Conservation (phyloP, 2,329 filamentous ascomycete genomes). For the Xylogone sp. region DNA sequence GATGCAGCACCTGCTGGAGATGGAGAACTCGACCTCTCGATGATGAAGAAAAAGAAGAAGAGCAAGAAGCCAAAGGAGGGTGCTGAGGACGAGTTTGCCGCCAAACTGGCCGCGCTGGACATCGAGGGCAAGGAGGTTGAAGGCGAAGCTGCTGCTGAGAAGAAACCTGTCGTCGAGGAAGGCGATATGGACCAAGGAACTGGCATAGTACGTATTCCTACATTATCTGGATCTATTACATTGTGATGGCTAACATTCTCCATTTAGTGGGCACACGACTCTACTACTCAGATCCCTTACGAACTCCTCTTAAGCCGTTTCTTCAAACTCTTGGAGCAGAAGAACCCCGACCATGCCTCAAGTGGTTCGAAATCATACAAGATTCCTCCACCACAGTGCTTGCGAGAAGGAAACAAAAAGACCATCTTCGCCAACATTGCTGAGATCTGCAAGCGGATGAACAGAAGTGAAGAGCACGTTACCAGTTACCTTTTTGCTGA, state of each 20-base stretch:
- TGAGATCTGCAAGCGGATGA: slow-evolving; percentile 99
- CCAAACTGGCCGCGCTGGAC: slow-evolving; percentile 28
- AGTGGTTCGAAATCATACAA: slow-evolving; percentile 94
- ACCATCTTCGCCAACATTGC: slow-evolving; percentile 99
- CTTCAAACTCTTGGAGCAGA: slow-evolving; percentile 89
- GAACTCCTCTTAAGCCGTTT: slow-evolving; percentile 83
- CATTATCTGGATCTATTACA: slow-evolving; percentile 23
- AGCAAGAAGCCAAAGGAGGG: slow-evolving; percentile 30
- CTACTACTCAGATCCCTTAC: slow-evolving; percentile 65
- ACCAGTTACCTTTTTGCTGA: slow-evolving; percentile 97
- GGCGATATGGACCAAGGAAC: slow-evolving; percentile 33
- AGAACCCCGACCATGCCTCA: slow-evolving; percentile 92
- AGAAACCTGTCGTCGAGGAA: slow-evolving; percentile 19
- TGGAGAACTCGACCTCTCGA: slow-evolving; percentile 39
- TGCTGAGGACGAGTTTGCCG: slow-evolving; percentile 29
- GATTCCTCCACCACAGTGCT: slow-evolving; percentile 96
- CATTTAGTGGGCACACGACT: slow-evolving; percentile 39
- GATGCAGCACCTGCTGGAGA: slow-evolving; percentile 37
- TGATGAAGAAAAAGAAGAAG: slow-evolving; percentile 33
- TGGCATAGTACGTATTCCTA: slow-evolving; percentile 17
- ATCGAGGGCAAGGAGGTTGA: slow-evolving; percentile 25
- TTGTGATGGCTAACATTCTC: slow-evolving; percentile 80
- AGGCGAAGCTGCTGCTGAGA: slow-evolving; percentile 16
- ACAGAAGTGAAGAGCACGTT: slow-evolving; percentile 96
- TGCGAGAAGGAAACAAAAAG: slow-evolving; percentile 99